phyloP scores from a whole-genome alignment of 257 asterid genomes.

The Petunia axillaris region DNA sequence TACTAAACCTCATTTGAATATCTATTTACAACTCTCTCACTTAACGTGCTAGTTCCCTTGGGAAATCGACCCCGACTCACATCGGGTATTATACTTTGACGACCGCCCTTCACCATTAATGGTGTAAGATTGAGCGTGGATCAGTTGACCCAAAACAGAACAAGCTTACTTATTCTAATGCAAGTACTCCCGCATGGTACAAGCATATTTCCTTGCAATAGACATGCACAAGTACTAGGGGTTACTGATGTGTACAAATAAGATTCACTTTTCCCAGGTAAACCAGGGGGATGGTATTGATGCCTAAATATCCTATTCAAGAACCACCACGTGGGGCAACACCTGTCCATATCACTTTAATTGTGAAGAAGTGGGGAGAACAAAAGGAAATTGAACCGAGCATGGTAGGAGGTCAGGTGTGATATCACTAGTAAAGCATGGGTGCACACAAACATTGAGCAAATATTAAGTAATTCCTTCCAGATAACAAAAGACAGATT shows the following conservation, averaged over 20 bases:
- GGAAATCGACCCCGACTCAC: no score
- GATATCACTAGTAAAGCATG: neutral
- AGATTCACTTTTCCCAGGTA: neutral
- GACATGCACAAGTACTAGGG: neutral
- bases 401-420: neutral
- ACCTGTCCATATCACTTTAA: neutral
- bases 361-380: neutral
- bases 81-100: no score
- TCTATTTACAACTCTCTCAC: no score
- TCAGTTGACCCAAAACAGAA: neutral
- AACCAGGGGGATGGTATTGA: neutral
- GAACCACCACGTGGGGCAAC: neutral
- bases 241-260: neutral
- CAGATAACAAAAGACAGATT: neutral
- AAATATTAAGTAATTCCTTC: neutral
- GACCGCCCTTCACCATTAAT: no score
- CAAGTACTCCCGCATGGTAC: neutral
- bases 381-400: neutral
- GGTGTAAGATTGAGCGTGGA: no score
- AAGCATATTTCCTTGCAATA: neutral
- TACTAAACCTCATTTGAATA: no score
- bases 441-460: neutral
- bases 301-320: slow-evolving; percentile 16
- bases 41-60: no score
- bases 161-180: neutral